Evolutionary conservation across 2,329 filamentous ascomycete genomes (phyloP), one percentile per base, ranked within the genome.

Genomic region (Hypoxylon sp.): DNA sequence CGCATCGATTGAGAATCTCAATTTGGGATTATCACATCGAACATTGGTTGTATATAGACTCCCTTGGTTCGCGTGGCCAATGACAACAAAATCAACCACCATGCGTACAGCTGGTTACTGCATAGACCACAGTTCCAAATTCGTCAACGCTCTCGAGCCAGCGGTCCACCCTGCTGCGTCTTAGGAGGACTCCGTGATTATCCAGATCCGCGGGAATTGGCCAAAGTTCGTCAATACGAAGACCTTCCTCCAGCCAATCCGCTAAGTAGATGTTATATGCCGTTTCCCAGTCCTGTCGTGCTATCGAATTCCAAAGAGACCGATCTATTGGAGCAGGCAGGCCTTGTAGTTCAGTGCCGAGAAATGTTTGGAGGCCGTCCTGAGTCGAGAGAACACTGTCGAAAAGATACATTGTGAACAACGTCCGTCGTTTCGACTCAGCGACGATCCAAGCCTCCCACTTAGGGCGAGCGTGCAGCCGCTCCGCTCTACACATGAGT

Each of bases 391-490:
- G 81, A 0, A 86, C 73, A 46, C 82, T 86, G 64, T 86, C 85
- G 48, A 89, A 83, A 2, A 89, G 75, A 61, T 88, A 88, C 81
- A 87, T 85, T 0, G 80, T 79, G 64, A 81, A 87, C 0, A 89
- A 66, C 0, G 84, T 83, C 3, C 87, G 81, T 2, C 86, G 80
- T 66, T 87, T 89, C 0, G 86, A 80, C 48, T 86, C 85, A 0
- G 82, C 82, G 0, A 86, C 74, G 3, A 88, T 82, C 87, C 87
- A 89, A 0, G 80, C 77, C 63, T 87, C 85, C 86, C 86, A 88
- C 6, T 61, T 76, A 0, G 86, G 86, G 2, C 81, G 79, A 0
- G 73, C 65, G 0, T 76, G 75, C 1, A 77, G 63, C 13, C 77
- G 73, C 61, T 88, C 86, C 0, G 81, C 81, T 0, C 67, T 40